Percentiles rank a stretch among this genome's conserved stretches.
Evolutionary conservation across 2,329 filamentous ascomycete species (phyloP).

Genomic region (Chalara sp.): DNA sequence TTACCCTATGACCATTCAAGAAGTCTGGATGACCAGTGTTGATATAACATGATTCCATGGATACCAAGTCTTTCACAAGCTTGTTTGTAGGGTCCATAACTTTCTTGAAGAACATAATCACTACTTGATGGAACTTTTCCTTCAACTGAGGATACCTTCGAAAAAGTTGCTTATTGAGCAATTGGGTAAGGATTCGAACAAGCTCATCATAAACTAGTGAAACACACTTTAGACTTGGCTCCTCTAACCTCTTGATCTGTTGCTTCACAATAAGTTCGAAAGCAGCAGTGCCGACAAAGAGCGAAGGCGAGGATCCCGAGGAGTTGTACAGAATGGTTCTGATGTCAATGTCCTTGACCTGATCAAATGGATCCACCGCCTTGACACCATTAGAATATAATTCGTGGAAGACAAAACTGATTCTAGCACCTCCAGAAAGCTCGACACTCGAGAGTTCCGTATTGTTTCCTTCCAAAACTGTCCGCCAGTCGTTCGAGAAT

Average conservation of each 20-base stretch:
- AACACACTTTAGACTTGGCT: slow-evolving; percentile 95
- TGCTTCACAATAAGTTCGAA: slow-evolving; percentile 99
- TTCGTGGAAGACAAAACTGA: slow-evolving; percentile 99
- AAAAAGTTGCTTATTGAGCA: slow-evolving; percentile 84
- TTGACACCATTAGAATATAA: slow-evolving; percentile 96
- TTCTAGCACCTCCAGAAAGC: slow-evolving; percentile 92
- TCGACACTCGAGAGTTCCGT: slow-evolving; percentile 91
- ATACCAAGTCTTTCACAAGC: slow-evolving; percentile 83
- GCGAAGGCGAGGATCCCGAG: slow-evolving; percentile 91
- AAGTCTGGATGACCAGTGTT: slow-evolving; percentile 99
- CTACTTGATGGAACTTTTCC: slow-evolving; percentile 92
- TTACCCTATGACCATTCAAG: slow-evolving; percentile 82
- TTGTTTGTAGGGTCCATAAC: slow-evolving; percentile 98
- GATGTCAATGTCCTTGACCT: slow-evolving; percentile 96
- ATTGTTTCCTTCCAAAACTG: slow-evolving; percentile 93
- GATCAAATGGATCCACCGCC: slow-evolving; percentile 93
- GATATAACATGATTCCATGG: slow-evolving; percentile 96
- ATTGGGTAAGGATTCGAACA: slow-evolving; percentile 86
- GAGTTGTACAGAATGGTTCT: slow-evolving; percentile 97
- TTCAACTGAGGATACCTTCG: slow-evolving; percentile 89
- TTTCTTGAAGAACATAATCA: slow-evolving; percentile 95
- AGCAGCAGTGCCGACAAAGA: slow-evolving; percentile 96
- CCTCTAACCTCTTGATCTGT: slow-evolving; percentile 93
- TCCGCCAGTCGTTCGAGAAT: slow-evolving; percentile 96
- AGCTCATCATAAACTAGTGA: slow-evolving; percentile 96